Evolutionary conservation across 257 asterid genomes (phyloP).

Genomic region (Salvia rosmarinus): DNA sequence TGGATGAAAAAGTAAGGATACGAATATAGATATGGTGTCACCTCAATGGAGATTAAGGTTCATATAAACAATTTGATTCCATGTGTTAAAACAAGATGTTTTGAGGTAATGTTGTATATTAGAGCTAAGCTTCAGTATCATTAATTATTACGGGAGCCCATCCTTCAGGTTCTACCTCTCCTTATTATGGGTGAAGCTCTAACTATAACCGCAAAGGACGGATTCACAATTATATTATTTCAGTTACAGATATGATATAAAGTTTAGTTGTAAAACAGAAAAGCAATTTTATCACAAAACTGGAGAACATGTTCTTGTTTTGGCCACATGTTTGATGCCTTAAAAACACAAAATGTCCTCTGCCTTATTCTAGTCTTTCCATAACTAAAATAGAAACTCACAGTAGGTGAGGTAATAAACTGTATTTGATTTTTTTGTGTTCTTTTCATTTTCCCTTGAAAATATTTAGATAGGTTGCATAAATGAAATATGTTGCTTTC

Average conservation of each 20-base stretch:
- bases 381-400: neutral
- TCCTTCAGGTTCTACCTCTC: conserved; percentile 6
- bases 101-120: conserved; percentile 3
- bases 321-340: conserved; percentile 20
- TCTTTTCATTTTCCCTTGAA: neutral
- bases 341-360: conserved; percentile 12
- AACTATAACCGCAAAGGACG: conserved; percentile 2
- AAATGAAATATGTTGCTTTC: neutral
- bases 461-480: neutral
- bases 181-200: conserved; percentile 13
- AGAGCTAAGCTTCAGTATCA: neutral
- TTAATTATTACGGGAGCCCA: conserved; percentile 7
- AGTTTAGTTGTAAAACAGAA: neutral
- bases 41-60: neutral
- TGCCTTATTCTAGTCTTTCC: conserved; percentile 18
- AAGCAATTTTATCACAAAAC: neutral
- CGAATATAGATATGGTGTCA: neutral
- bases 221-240: neutral
- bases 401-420: conserved; percentile 4
- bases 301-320: neutral
- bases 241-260: conserved; percentile 1
- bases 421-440: neutral
- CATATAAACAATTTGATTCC: neutral
- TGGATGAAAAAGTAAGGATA: neutral
- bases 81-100: neutral